phyloP scores from a whole-genome alignment of 805 yeast genomes.

The Ogataea nitratoaversa region DNA sequence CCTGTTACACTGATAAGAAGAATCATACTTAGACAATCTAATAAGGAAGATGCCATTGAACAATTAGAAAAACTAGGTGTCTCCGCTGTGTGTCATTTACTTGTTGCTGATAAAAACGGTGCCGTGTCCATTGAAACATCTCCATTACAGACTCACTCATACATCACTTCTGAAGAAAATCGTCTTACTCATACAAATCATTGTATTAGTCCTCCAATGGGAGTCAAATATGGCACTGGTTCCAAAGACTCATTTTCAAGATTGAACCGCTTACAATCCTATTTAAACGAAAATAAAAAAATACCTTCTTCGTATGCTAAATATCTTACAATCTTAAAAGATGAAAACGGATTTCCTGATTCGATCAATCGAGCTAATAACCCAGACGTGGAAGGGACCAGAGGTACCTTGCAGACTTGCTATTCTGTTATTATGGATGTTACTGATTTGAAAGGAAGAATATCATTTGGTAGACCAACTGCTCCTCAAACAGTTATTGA shows the following conservation, averaged over 20 bases:
- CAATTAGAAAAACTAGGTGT: slow-evolving; percentile 6
- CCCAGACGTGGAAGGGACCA: slow-evolving; percentile 1
- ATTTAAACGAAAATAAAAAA: background rate
- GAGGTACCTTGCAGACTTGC: slow-evolving; percentile 3
- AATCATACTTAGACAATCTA: slow-evolving; percentile 4
- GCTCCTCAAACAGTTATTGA: slow-evolving; percentile 1
- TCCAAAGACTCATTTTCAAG: slow-evolving; percentile 2
- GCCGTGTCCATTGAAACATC: slow-evolving; percentile 9
- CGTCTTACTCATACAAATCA: slow-evolving; percentile 8
- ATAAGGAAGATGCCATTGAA: slow-evolving; percentile 6
- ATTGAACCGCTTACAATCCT: slow-evolving; percentile 1
- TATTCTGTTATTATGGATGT: slow-evolving; percentile 7
- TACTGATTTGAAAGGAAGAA: slow-evolving; percentile 1
- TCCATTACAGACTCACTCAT: slow-evolving; percentile 3
- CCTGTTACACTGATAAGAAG: slow-evolving; percentile 10
- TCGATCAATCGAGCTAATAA: slow-evolving; percentile 7
- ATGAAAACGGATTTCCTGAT: slow-evolving; percentile 6
- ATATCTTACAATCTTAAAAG: slow-evolving; percentile 1
- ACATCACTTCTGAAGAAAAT: slow-evolving; percentile 1
- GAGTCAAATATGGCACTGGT: background rate
- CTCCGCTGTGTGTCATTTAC: slow-evolving; percentile 6
- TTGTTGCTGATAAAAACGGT: slow-evolving; percentile 7
- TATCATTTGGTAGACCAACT: slow-evolving; percentile 6
- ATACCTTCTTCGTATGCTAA: slow-evolving; percentile 1
- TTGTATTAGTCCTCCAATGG: slow-evolving; percentile 4